Base-by-base conservation (phyloP, 345 rosid species). In the Hirschfeldia incana region DNA sequence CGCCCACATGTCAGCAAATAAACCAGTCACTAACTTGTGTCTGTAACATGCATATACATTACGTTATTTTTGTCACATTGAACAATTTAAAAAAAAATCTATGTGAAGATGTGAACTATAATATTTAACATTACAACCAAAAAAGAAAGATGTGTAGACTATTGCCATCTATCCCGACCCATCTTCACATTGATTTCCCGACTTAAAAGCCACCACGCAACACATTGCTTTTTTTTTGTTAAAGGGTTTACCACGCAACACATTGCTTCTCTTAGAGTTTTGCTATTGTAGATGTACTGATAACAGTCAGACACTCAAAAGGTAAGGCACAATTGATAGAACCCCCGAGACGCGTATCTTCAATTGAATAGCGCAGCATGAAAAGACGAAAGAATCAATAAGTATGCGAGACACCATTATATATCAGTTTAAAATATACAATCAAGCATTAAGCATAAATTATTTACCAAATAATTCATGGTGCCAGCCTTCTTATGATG, bases 401-500 rank as follows among this genome's bases (percentile, higher is more conserved):
- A 70, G 27, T 44, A 55, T 70, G 5, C 2, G 15, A 44, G 53
- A 44, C 1, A 44, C 15, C 53, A 44, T 44, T 44, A 4, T 44
- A 44, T 44, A 4, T 44, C 53, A 44, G 53, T 44, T 11, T 9
- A 44, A 64, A 27, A 70, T 37, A 44, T 44, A 44, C 53, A 44
- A 44, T 11, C 53, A 44, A 44, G 53, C 15, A 44, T 44, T 44
- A 44, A 44, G 53, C 53, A 44, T 12, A 44, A 44, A n/a, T 44
- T 44, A 59, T 84, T 75, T 87, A 95, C 99, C 89, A 95, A 81
- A 49, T 97, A 68, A 83, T 95, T 95, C 99, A 95, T 93, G 70
- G 99, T 98, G 44, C 97, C 99, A 69, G 97, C 99, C 87, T 93
- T 95, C 76, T 95, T 93, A 66, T 95, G 99, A 79, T 95, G 98